phyloP scores from a whole-genome alignment of 108 stramenopile genomes.

The Craspedostauros australis region DNA sequence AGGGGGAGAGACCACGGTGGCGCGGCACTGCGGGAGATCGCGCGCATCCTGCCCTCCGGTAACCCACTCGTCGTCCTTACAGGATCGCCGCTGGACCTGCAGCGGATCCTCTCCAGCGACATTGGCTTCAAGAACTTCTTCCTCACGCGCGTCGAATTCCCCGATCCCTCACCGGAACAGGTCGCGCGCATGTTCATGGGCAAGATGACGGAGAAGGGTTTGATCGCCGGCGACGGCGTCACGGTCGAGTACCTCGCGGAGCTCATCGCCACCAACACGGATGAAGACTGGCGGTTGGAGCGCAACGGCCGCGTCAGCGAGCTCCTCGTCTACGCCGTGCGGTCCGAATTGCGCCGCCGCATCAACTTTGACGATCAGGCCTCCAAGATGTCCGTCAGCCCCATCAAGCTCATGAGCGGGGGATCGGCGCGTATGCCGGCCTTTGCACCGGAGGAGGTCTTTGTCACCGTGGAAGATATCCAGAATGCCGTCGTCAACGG shows the following conservation, averaged over 20 bases:
- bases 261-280: conserved; percentile 61
- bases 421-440: conserved; percentile 64
- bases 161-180: conserved; percentile 67
- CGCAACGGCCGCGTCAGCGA: conserved; percentile 78
- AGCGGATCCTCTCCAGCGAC: conserved; percentile 66
- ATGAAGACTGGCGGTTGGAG: conserved; percentile 78
- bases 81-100: conserved; percentile 64
- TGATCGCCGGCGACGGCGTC: conserved; percentile 65
- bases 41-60: conserved; percentile 44
- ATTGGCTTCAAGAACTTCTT: conserved; percentile 80
- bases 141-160: conserved; percentile 70
- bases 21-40: conserved; percentile 71
- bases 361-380: conserved; percentile 47
- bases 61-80: conserved; percentile 74
- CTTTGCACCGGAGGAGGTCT: conserved; percentile 67
- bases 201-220: conserved; percentile 59
- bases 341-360: conserved; percentile 60
- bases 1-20: conserved; percentile 79
- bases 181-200: conserved; percentile 77
- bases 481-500: conserved; percentile 87
- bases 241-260: conserved; percentile 69
- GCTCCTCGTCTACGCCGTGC: conserved; percentile 62
- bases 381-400: conserved; percentile 35
- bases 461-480: conserved; percentile 83
- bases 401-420: conserved; percentile 60